These are phyloP conservation scores for Quercus engelmannii DNA, from an alignment of 306 rosid genomes.

Conservation along the genomic window DNA sequence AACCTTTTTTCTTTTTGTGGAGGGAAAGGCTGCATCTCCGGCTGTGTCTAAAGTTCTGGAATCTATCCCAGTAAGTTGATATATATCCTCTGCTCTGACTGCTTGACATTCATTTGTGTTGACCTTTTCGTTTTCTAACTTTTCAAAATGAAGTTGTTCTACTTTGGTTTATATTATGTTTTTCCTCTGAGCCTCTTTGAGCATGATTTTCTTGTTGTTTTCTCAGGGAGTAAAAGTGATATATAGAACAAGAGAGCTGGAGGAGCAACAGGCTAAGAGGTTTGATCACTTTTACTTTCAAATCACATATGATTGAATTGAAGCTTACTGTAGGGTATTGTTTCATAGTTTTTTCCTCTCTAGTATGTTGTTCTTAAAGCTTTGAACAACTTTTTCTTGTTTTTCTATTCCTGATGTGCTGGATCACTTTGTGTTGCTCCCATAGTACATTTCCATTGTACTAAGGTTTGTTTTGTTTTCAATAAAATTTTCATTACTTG, in stretches of 20 bases:
- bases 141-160: constrained; percentile 6
- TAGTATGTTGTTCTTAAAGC: background rate
- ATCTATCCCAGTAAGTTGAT: constrained; percentile 80
- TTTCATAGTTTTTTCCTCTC: constrained; percentile 3
- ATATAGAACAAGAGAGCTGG: constrained; percentile 85
- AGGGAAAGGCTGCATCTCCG: constrained; percentile 92
- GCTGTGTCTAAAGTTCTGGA: constrained; percentile 70
- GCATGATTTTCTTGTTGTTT: constrained; percentile 15
- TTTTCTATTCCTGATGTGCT: no score
- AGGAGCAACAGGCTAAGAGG: constrained; percentile 95
- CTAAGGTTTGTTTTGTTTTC: no score
- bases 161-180: constrained; percentile 10
- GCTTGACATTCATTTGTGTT: background rate
- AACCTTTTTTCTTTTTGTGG: constrained; percentile 80
- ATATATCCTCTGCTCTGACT: constrained; percentile 1
- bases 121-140: background rate
- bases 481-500: no score
- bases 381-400: background rate
- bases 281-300: constrained; percentile 26
- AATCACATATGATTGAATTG: background rate
- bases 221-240: constrained; percentile 89
- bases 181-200: background rate
- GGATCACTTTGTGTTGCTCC: no score
- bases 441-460: no score
- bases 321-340: background rate